phyloP scores from a whole-genome alignment of 2,329 filamentous ascomycete genomes.

The Trichoderma polysporum region DNA sequence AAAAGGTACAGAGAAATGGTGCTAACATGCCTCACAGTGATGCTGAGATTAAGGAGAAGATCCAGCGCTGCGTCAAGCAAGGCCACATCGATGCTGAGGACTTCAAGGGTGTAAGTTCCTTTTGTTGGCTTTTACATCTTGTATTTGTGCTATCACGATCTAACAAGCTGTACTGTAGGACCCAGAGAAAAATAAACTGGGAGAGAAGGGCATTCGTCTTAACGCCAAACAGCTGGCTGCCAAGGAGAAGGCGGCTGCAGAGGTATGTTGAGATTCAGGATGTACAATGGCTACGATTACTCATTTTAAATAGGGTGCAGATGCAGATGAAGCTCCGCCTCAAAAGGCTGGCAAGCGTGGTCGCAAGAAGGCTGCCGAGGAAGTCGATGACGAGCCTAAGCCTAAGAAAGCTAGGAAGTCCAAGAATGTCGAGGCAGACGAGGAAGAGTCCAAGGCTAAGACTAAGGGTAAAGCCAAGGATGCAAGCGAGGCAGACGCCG shows the following conservation, averaged over 20 bases:
- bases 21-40: constrained; percentile 31
- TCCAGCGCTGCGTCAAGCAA: constrained; percentile 68
- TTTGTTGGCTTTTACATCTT: constrained; percentile 4
- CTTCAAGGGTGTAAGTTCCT: constrained; percentile 77
- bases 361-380: constrained; percentile 36
- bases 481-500: not conserved
- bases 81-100: constrained; percentile 83
- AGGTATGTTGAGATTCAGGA: constrained; percentile 22
- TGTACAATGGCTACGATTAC: constrained; percentile 24
- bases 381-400: constrained; percentile 36
- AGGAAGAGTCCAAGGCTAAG: constrained; percentile 29
- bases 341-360: constrained; percentile 37
- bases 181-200: constrained; percentile 68
- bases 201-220: constrained; percentile 62
- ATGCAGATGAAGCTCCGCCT: constrained; percentile 31
- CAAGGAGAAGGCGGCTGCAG: constrained; percentile 33
- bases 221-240: constrained; percentile 39
- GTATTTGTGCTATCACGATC: not conserved
- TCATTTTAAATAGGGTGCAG: constrained; percentile 23
- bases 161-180: constrained; percentile 58
- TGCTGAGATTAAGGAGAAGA: constrained; percentile 68
- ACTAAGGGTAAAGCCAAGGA: constrained; percentile 24
- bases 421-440: constrained; percentile 29
- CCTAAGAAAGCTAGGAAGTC: constrained; percentile 39
- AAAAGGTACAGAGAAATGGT: not conserved